Evolutionary conservation across 2,329 filamentous ascomycete species (phyloP).

Genomic region (Trichoderma sp.): DNA sequence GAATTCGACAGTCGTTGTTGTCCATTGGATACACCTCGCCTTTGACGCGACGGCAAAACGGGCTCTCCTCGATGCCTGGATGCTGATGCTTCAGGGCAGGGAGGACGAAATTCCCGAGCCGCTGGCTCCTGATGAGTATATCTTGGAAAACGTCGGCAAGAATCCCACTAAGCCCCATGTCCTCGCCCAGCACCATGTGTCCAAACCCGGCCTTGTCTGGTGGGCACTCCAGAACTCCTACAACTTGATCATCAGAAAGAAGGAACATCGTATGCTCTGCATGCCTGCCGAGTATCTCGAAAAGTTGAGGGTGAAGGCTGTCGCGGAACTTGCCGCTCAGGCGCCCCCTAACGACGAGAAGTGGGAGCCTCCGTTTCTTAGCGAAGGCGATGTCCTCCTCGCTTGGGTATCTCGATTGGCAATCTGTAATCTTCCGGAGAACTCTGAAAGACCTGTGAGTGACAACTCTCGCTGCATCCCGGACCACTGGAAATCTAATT

Average conservation of each 20-base stretch:
- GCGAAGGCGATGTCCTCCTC: slow-evolving; percentile 49
- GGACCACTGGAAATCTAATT: not conserved
- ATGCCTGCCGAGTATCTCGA: slow-evolving; percentile 38
- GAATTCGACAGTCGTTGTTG: slow-evolving; percentile 52
- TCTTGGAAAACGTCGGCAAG: not conserved
- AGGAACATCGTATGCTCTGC: slow-evolving; percentile 44
- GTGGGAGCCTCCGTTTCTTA: slow-evolving; percentile 43
- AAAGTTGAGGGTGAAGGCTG: slow-evolving; percentile 15
- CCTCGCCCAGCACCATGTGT: slow-evolving; percentile 32
- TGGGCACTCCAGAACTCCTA: slow-evolving; percentile 28
- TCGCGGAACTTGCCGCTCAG: slow-evolving; percentile 19
- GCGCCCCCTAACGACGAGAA: not conserved
- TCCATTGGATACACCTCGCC: slow-evolving; percentile 52
- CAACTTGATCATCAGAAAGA: slow-evolving; percentile 39
- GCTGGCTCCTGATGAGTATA: slow-evolving; percentile 36
- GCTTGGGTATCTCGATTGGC: slow-evolving; percentile 41
- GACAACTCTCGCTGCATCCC: not conserved
- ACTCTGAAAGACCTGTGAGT: slow-evolving; percentile 6
- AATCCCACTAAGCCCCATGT: not conserved
- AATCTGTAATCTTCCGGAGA: not conserved
- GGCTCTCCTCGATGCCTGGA: slow-evolving; percentile 50
- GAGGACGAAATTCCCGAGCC: slow-evolving; percentile 46
- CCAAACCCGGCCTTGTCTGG: slow-evolving; percentile 33
- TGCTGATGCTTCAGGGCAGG: slow-evolving; percentile 47
- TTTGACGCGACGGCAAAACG: slow-evolving; percentile 50